Conservation (phyloP, 2,329 filamentous ascomycete genomes). For the Hirsutella rhossiliensis region DNA sequence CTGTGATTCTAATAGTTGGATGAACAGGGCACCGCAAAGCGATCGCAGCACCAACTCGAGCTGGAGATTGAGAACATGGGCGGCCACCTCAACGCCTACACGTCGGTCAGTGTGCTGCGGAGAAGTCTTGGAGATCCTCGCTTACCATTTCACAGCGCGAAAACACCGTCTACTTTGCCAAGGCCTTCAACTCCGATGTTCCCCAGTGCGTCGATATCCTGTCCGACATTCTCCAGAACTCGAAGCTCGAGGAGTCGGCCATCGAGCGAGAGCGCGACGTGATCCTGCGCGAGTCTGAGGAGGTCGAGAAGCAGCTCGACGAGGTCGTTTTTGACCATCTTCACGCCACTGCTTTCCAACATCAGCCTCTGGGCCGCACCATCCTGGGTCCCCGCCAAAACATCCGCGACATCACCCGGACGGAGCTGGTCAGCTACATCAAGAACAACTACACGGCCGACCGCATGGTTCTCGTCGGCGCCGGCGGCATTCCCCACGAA, state of each 20-base stretch:
- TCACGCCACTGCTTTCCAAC: constrained; percentile 94
- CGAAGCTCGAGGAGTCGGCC: constrained; percentile 84
- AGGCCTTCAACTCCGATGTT: constrained; percentile 96
- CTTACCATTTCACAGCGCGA: constrained; percentile 55
- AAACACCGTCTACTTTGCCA: constrained; percentile 99
- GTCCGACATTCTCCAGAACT: constrained; percentile 98
- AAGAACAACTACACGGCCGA: constrained; percentile 99
- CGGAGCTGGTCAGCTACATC: constrained; percentile 91
- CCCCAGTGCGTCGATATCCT: constrained; percentile 96
- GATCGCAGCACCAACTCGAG: constrained; percentile 94
- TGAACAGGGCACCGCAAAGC: constrained; percentile 72
- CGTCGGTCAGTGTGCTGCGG: constrained; percentile 59
- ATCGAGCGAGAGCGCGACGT: constrained; percentile 98
- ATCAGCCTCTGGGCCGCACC: constrained; percentile 90
- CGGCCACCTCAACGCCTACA: constrained; percentile 98
- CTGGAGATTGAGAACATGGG: constrained; percentile 99
- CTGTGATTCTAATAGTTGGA: not conserved
- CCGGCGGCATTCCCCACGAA: constrained; percentile 87
- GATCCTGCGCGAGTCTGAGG: constrained; percentile 95
- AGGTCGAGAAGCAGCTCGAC: constrained; percentile 99
- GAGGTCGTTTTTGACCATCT: constrained; percentile 99
- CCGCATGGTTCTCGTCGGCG: constrained; percentile 96
- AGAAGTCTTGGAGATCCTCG: constrained; percentile 7
- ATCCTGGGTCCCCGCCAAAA: constrained; percentile 97
- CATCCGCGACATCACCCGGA: constrained; percentile 88